Conservation (phyloP, 2,329 filamentous ascomycete genomes). For the Pseudogymnoascus pannorum region DNA sequence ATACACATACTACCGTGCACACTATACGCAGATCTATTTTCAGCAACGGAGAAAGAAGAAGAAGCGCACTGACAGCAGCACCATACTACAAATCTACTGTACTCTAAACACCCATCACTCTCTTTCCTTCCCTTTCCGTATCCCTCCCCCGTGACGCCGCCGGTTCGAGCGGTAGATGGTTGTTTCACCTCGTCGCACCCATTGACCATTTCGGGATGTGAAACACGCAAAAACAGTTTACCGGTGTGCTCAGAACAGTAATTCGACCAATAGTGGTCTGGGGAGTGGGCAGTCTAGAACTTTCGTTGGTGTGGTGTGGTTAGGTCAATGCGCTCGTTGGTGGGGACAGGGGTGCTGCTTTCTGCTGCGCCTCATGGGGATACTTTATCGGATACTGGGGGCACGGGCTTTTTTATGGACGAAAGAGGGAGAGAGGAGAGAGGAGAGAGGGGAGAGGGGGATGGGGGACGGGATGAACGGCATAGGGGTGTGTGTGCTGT, state of each 20-base stretch:
- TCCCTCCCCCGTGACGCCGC: neutral
- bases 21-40: neutral
- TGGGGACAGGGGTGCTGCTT: neutral
- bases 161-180: neutral
- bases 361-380: slow-evolving; percentile 3
- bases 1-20: no score
- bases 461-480: neutral
- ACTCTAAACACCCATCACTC: neutral
- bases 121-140: neutral
- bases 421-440: neutral
- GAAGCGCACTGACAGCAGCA: neutral
- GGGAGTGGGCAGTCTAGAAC: neutral
- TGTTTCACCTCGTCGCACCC: neutral
- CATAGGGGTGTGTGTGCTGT: neutral
- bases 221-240: neutral
- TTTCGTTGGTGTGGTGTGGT: neutral
- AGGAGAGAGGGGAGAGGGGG: neutral
- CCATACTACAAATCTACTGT: neutral
- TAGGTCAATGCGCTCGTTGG: neutral
- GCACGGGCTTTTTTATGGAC: neutral
- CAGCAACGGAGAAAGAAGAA: neutral
- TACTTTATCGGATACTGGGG: neutral
- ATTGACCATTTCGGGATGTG: neutral
- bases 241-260: neutral
- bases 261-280: neutral